Evolutionary conservation across 352 stramenopile species (phyloP).

Genomic region (Globisporangium lucens): DNA sequence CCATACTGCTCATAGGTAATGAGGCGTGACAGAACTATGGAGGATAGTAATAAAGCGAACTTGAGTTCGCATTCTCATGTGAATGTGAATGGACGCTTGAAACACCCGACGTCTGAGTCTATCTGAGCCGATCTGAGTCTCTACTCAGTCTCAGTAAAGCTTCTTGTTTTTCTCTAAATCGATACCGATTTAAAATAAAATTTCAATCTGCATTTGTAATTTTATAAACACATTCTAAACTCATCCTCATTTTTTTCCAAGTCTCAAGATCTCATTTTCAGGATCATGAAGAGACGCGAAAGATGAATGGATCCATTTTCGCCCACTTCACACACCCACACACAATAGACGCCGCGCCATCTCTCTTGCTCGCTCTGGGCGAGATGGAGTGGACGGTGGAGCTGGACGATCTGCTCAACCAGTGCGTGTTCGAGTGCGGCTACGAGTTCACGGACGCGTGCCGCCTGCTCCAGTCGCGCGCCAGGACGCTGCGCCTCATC

Average conservation of each 20-base stretch:
- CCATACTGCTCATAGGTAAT: background rate
- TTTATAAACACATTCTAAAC: background rate
- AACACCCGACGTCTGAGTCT: too few species aligned
- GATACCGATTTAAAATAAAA: background rate
- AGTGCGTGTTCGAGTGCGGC: conserved; percentile 70
- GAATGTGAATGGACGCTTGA: too few species aligned
- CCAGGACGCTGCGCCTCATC: conserved; percentile 39
- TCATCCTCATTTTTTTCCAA: background rate
- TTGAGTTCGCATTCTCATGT: too few species aligned
- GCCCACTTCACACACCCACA: background rate
- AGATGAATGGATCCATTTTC: background rate
- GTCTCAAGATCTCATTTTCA: background rate
- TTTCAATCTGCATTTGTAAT: background rate
- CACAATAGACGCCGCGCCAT: background rate
- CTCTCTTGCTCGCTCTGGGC: background rate
- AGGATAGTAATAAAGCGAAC: background rate
- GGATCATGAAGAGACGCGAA: conserved; percentile 1
- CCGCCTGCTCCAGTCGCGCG: conserved; percentile 35
- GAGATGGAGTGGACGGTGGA: conserved; percentile 64
- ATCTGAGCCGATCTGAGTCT: background rate
- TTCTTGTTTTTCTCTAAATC: background rate
- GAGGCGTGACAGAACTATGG: background rate
- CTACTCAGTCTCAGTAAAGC: background rate
- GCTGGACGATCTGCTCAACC: conserved; percentile 62
- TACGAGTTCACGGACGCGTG: conserved; percentile 64